These are phyloP conservation scores for Penicillium samsonianum DNA, from an alignment of 495 filamentous ascomycete genomes.

Conservation along the genomic window DNA sequence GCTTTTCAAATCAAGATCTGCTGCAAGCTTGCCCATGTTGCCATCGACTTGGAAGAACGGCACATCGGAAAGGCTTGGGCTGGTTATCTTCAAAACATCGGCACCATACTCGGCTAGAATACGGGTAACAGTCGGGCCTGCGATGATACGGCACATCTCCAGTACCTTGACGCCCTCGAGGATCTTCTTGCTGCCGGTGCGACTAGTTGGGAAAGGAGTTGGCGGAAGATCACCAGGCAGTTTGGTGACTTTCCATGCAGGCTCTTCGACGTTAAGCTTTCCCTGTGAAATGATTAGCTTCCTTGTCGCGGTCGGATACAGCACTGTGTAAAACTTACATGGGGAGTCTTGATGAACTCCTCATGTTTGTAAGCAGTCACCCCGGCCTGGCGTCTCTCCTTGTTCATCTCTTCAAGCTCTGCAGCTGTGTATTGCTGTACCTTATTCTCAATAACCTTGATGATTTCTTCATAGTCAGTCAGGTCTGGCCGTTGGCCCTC, in stretches of 20 bases:
- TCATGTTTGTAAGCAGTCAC: slow-evolving; percentile 64
- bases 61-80: slow-evolving; percentile 66
- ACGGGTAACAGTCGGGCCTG: slow-evolving; percentile 63
- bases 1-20: slow-evolving; percentile 60
- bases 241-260: slow-evolving; percentile 55
- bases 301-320: slow-evolving; percentile 3
- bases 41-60: slow-evolving; percentile 81
- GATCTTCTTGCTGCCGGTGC: slow-evolving; percentile 31
- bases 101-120: slow-evolving; percentile 69
- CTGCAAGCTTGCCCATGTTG: slow-evolving; percentile 67
- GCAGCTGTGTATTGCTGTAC: slow-evolving; percentile 62
- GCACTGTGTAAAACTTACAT: slow-evolving; percentile 46
- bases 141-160: slow-evolving; percentile 66
- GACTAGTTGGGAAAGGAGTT: slow-evolving; percentile 51
- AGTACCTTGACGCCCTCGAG: slow-evolving; percentile 54
- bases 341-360: slow-evolving; percentile 61
- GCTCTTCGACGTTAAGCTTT: slow-evolving; percentile 46
- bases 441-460: slow-evolving; percentile 65
- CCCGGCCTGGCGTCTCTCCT: slow-evolving; percentile 62
- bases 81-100: slow-evolving; percentile 69
- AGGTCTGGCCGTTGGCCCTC: slow-evolving; percentile 61
- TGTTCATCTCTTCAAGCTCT: slow-evolving; percentile 68
- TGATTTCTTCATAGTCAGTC: slow-evolving; percentile 65
- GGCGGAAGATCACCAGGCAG: slow-evolving; percentile 51
- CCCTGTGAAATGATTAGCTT: slow-evolving; percentile 39